Base-by-base conservation (phyloP, 2,329 filamentous ascomycete genomes). In the Exophiala dermatitidis region DNA sequence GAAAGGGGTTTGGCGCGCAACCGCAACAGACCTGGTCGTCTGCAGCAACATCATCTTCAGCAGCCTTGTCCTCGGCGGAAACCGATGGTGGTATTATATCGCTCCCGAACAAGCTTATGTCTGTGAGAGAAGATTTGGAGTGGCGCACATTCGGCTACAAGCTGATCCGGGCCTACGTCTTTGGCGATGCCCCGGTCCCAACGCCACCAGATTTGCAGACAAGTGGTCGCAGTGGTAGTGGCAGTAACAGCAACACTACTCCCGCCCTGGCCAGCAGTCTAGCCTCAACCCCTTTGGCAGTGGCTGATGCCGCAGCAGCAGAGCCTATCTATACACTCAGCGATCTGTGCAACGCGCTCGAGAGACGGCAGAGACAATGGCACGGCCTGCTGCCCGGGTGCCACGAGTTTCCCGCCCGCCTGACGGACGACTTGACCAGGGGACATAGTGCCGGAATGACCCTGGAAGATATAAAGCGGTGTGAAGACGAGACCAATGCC, bases 281-380 rank as follows among this genome's bases (percentile, higher is more conserved):
- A 19, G 19, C 19, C 19, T 19, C 19, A 19, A 19, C 19, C 19
- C 19, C 19, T 19, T 19, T 19, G 19, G 19, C 19, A 19, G 19
- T 19, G 19, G 19, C 19, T 19, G 19, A 19, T 19, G 19, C 19
- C 19, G 19, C 19, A 1, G 19, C 19, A 19, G 19, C 47, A 4
- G 19, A 34, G 29, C 45, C 54, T 26, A 29, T 52, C 2, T 53
- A 61, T 28, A 60, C 57, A 41, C 52, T 74, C 1, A 57, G 72
- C 4, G 64, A 66, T 5, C 64, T 74, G 10, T 66, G 72, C 33
- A 62, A 66, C 42, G 70, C 72, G 48, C 63, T 74, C 50, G 72
- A 74, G 45, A 58, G 66, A 32, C 69, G 72, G 9, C 72, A 75
- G 54, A 68, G 67, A 12, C 65, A 63, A 52, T 72, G 70, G 69